phyloP scores from a whole-genome alignment of 2,329 filamentous ascomycete species.

The Conoideocrella luteorostrata region DNA sequence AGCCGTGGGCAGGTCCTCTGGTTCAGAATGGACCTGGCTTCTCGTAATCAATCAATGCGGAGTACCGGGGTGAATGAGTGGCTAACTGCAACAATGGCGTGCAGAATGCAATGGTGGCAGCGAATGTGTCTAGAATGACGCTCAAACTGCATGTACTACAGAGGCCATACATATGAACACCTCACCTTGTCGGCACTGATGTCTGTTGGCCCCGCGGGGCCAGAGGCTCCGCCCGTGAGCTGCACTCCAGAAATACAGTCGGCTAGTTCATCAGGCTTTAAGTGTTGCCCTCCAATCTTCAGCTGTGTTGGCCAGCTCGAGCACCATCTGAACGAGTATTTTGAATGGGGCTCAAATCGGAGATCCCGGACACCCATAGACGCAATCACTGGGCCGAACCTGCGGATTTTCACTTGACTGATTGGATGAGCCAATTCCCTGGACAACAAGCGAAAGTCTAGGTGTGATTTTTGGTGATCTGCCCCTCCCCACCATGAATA shows the following conservation, averaged over 20 bases:
- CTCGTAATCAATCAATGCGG: not conserved
- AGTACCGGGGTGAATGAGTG: not conserved
- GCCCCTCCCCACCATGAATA: conserved; percentile 3
- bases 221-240: too few relatives aligned
- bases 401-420: conserved; percentile 1
- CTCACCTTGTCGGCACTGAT: not conserved
- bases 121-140: not conserved
- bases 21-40: too few relatives aligned
- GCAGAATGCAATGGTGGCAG: not conserved
- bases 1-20: too few relatives aligned
- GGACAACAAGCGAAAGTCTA: not conserved
- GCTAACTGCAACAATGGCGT: conserved; percentile 5
- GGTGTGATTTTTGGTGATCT: not conserved
- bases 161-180: not conserved
- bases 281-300: too few relatives aligned
- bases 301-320: too few relatives aligned
- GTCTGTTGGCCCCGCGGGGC: too few relatives aligned
- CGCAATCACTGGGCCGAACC: conserved; percentile 1
- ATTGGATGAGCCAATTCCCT: not conserved
- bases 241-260: too few relatives aligned
- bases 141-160: not conserved
- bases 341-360: too few relatives aligned
- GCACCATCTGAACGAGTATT: too few relatives aligned
- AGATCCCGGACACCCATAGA: not conserved
- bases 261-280: too few relatives aligned